phyloP scores from a whole-genome alignment of 345 rosid genomes.

The Rhodamnia argentea region DNA sequence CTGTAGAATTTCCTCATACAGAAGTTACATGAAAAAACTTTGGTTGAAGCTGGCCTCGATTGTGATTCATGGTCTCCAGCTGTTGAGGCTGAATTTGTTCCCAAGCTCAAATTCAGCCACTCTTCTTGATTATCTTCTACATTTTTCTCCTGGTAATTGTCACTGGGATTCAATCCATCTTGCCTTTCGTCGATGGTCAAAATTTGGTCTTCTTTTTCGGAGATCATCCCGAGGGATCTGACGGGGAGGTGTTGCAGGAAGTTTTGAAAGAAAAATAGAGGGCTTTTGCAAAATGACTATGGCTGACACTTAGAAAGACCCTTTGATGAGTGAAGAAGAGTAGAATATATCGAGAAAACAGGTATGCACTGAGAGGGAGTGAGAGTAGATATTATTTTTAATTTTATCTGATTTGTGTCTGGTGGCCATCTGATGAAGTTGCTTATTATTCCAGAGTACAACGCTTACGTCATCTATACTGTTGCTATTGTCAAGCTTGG shows the following conservation, averaged over 20 bases:
- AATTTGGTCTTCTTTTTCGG: constrained; percentile 17
- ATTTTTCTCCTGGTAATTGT: constrained; percentile 8
- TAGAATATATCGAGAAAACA: constrained; percentile 20
- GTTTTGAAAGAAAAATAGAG: neutral
- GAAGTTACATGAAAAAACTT: constrained; percentile 59
- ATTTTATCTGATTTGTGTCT: constrained; percentile 10
- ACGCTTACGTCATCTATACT: constrained; percentile 31
- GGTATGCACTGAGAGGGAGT: constrained; percentile 3
- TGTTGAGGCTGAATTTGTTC: constrained; percentile 26
- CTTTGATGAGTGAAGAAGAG: constrained; percentile 15
- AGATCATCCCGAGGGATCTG: constrained; percentile 23
- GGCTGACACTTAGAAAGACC: constrained; percentile 14
- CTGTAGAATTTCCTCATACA: constrained; percentile 72
- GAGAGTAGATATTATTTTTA: neutral
- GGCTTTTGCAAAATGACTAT: constrained; percentile 5
- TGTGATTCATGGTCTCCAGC: constrained; percentile 23
- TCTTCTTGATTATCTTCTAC: constrained; percentile 16
- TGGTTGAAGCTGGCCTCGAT: constrained; percentile 23
- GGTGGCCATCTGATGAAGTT: constrained; percentile 27
- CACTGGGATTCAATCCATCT: constrained; percentile 3
- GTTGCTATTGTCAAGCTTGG: constrained; percentile 33
- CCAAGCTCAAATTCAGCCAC: constrained; percentile 62
- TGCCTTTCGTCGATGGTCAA: constrained; percentile 13
- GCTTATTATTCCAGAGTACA: constrained; percentile 34
- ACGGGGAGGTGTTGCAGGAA: neutral